Evolutionary conservation across 192 early-diverging fungal species (phyloP).

Genomic region (Coemansia sp.): DNA sequence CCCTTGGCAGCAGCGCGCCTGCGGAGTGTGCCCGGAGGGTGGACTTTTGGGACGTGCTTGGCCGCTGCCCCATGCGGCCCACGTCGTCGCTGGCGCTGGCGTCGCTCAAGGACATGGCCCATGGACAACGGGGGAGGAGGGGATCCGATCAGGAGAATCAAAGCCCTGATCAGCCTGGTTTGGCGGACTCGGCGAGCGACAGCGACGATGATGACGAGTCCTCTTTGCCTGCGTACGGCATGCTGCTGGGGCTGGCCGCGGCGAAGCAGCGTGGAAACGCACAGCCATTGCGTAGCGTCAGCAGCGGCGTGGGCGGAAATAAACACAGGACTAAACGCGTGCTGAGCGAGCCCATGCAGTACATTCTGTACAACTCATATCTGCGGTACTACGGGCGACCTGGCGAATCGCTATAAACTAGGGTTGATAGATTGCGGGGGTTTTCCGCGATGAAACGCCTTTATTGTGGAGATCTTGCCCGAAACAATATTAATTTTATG

Average conservation of each 20-base stretch:
- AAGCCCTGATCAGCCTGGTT: slow-evolving; percentile 6
- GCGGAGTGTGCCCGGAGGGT: not conserved
- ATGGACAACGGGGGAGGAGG: not conserved
- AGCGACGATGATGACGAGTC: slow-evolving; percentile 6
- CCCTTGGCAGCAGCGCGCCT: not conserved
- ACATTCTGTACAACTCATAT: slow-evolving; percentile 51
- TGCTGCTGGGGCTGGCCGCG: not conserved
- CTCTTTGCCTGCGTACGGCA: not conserved
- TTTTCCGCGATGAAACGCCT: too few species aligned
- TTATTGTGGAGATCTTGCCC: too few species aligned
- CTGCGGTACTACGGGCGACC: slow-evolving; percentile 50
- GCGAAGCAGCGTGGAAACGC: not conserved
- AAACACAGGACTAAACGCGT: slow-evolving; percentile 39
- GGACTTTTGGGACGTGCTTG: slow-evolving; percentile 48
- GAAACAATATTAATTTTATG: too few species aligned
- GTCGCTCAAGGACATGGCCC: slow-evolving; percentile 39
- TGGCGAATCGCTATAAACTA: slow-evolving; percentile 10
- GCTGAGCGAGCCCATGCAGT: slow-evolving; percentile 52
- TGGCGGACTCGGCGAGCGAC: slow-evolving; percentile 6
- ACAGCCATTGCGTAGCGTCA: too few species aligned
- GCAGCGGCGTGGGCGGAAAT: not conserved
- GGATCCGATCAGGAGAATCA: too few species aligned
- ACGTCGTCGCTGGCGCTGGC: slow-evolving; percentile 42
- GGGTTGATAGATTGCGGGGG: not conserved
- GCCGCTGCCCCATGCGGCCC: slow-evolving; percentile 45